A percentile compares a stretch with the other conserved stretches of the same genome.
Evolutionary conservation across 768 basidiomycete genomes (phyloP).

Genomic region (Cytidiella melzeri): DNA sequence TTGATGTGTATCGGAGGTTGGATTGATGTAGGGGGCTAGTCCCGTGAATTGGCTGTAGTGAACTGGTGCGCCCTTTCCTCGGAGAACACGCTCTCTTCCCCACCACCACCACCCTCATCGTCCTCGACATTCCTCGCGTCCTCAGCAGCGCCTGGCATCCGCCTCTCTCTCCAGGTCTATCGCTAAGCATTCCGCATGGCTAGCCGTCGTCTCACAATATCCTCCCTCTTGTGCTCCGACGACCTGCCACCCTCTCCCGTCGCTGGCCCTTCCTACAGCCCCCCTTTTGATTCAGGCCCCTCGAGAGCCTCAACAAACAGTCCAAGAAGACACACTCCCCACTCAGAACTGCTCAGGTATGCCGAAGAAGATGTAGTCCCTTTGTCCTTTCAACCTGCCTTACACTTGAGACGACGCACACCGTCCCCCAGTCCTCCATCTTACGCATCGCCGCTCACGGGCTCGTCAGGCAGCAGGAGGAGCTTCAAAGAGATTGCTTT

Average conservation of each 20-base stretch:
- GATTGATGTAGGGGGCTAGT: too few relatives aligned
- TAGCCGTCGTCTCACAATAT: slow-evolving; percentile 68
- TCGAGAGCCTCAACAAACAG: background rate
- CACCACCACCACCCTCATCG: slow-evolving; percentile 1
- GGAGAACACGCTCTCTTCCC: slow-evolving; percentile 2
- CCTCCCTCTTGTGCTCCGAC: slow-evolving; percentile 64
- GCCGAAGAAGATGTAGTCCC: slow-evolving; percentile 13
- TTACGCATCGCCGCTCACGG: background rate
- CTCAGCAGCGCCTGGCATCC: background rate
- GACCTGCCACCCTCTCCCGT: slow-evolving; percentile 18
- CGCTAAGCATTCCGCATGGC: slow-evolving; percentile 37
- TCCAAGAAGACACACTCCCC: background rate
- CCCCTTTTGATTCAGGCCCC: slow-evolving; percentile 1
- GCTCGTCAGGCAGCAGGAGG: background rate
- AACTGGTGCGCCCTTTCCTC: slow-evolving; percentile 2
- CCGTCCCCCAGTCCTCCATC: slow-evolving; percentile 16
- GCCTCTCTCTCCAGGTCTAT: background rate
- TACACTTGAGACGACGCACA: slow-evolving; percentile 15
- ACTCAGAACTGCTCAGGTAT: slow-evolving; percentile 9
- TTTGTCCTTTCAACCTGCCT: slow-evolving; percentile 15
- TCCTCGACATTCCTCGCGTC: background rate
- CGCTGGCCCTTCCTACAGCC: slow-evolving; percentile 1
- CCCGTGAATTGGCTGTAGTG: too few relatives aligned
- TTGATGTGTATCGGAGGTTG: background rate
- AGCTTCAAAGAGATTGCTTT: slow-evolving; percentile 11